phyloP scores from a whole-genome alignment of 1,284 basidiomycete species.

The Leucoagaricus sp. region DNA sequence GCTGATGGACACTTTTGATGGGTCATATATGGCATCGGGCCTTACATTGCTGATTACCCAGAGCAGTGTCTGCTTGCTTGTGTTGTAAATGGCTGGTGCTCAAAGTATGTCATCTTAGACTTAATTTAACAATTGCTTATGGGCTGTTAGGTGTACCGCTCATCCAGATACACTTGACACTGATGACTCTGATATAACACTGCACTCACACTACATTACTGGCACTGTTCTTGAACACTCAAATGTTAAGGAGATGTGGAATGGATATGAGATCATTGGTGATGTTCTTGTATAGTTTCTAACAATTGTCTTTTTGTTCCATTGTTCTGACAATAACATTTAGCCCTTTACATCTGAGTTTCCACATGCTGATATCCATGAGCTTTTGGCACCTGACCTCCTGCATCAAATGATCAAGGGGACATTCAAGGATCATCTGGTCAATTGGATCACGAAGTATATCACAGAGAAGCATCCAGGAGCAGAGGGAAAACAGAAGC shows the following conservation, averaged over 20 bases:
- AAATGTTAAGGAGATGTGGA: neutral
- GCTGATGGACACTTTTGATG: slow-evolving; percentile 27
- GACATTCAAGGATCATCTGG: slow-evolving; percentile 28
- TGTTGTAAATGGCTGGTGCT: slow-evolving; percentile 28
- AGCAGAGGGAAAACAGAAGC: neutral
- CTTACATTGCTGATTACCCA: slow-evolving; percentile 32
- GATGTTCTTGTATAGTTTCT: neutral
- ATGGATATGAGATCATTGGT: neutral
- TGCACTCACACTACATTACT: neutral
- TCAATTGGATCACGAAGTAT: slow-evolving; percentile 27
- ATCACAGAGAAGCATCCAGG: slow-evolving; percentile 17
- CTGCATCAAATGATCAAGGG: slow-evolving; percentile 23
- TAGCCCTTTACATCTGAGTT: slow-evolving; percentile 16
- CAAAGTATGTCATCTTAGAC: slow-evolving; percentile 15
- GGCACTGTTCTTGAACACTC: neutral
- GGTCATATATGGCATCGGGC: slow-evolving; percentile 25
- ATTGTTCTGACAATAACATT: too few species aligned
- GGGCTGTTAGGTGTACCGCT: neutral
- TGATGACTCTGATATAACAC: neutral
- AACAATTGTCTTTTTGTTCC: neutral
- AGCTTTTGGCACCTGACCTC: slow-evolving; percentile 15
- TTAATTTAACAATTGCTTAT: neutral
- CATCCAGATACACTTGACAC: neutral
- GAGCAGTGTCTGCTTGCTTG: slow-evolving; percentile 27
- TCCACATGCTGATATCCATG: slow-evolving; percentile 18